phyloP scores from a whole-genome alignment of 345 rosid species.

The Aquilaria sinensis region DNA sequence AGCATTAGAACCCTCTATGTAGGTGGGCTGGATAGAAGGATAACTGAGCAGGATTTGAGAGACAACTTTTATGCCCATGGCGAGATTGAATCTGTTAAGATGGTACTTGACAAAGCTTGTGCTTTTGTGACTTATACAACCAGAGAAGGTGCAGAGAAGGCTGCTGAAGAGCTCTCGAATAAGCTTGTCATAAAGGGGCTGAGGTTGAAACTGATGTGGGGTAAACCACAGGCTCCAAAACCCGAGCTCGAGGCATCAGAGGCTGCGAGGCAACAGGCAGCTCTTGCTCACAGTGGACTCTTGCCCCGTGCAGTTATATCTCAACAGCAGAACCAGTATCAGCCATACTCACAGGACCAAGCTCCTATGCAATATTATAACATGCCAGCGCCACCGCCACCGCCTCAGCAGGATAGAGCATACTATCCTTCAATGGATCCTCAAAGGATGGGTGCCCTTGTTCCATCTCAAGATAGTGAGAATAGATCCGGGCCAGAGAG shows the following conservation, averaged over 20 bases:
- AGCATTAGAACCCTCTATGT: slow-evolving; percentile 86
- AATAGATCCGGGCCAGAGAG: slow-evolving; percentile 39
- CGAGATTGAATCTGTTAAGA: slow-evolving; percentile 78
- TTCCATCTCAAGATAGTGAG: slow-evolving; percentile 78
- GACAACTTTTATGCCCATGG: slow-evolving; percentile 91
- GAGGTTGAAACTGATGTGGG: slow-evolving; percentile 94
- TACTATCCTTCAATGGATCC: slow-evolving; percentile 97
- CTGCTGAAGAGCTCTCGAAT: slow-evolving; percentile 86
- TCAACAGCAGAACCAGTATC: slow-evolving; percentile 69
- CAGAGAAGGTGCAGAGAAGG: slow-evolving; percentile 97
- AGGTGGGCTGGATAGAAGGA: slow-evolving; percentile 82
- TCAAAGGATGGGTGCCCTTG: slow-evolving; percentile 90
- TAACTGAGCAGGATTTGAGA: slow-evolving; percentile 83
- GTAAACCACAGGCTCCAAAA: slow-evolving; percentile 81
- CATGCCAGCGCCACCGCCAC: slow-evolving; percentile 47
- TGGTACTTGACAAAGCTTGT: slow-evolving; percentile 82
- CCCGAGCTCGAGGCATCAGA: slow-evolving; percentile 67
- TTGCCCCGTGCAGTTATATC: slow-evolving; percentile 82
- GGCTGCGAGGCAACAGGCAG: slow-evolving; percentile 62
- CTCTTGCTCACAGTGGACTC: slow-evolving; percentile 69
- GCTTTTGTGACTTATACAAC: slow-evolving; percentile 94
- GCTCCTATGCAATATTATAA: slow-evolving; percentile 67
- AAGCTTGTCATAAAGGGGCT: slow-evolving; percentile 82
- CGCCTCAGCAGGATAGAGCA: slow-evolving; percentile 62
- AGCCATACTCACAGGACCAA: slow-evolving; percentile 43